Conservation (phyloP, 2,329 filamentous ascomycete species). For the Madurella mycetomatis region DNA sequence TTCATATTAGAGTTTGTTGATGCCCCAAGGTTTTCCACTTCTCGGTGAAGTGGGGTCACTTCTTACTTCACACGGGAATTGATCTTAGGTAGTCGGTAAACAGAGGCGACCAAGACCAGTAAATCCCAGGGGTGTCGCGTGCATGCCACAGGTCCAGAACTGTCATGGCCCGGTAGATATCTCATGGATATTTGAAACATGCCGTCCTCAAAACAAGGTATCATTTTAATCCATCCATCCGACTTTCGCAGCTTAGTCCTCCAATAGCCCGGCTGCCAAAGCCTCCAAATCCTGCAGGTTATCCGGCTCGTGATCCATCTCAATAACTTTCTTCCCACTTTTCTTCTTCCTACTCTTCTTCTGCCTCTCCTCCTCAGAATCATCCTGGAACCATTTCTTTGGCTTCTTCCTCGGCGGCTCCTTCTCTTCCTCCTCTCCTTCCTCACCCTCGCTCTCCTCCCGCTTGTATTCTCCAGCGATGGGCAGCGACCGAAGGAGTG, state of each 20-base stretch:
- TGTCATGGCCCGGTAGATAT: background rate
- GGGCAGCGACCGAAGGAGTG: conserved; percentile 55
- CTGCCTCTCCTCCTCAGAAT: conserved; percentile 40
- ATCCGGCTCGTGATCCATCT: conserved; percentile 65
- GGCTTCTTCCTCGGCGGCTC: conserved; percentile 51
- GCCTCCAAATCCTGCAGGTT: conserved; percentile 76
- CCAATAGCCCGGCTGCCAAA: conserved; percentile 68
- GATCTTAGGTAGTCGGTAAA: no score
- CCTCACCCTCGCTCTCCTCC: conserved; percentile 44
- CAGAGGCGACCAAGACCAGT: no score
- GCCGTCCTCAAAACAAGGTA: background rate
- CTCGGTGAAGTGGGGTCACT: no score
- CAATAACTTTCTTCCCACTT: conserved; percentile 53
- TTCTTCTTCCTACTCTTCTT: conserved; percentile 48
- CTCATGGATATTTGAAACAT: background rate
- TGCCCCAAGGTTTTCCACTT: no score
- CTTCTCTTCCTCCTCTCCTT: conserved; percentile 40
- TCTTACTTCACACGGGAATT: no score
- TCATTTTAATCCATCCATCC: background rate
- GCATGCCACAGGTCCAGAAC: background rate
- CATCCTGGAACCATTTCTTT: conserved; percentile 62
- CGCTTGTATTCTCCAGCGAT: conserved; percentile 34
- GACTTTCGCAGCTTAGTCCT: conserved; percentile 31
- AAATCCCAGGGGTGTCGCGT: no score
- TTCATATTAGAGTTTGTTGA: no score